Conservation (phyloP, 2,329 filamentous ascomycete species). For the Trichothecium sympodiale region DNA sequence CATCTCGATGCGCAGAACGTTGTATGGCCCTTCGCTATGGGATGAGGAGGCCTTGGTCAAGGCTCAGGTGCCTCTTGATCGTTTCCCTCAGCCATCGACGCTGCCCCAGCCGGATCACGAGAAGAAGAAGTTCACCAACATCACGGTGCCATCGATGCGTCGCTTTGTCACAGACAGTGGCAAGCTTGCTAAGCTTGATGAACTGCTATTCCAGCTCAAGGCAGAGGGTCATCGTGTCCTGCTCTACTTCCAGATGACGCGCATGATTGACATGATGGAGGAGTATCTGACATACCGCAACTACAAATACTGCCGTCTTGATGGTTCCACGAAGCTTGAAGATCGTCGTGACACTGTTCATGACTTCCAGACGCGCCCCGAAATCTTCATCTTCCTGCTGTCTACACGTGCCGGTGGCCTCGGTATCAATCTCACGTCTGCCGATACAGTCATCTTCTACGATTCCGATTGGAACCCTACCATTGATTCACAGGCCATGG, state of each 20-base stretch:
- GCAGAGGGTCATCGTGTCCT: conserved; percentile 86
- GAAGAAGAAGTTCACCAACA: conserved; percentile 79
- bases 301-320: conserved; percentile 95
- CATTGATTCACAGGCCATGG: conserved; percentile 98
- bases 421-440: conserved; percentile 92
- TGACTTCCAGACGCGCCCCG: conserved; percentile 88
- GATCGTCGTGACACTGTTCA: conserved; percentile 92
- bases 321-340: conserved; percentile 94
- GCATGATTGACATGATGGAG: conserved; percentile 99
- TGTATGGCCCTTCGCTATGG: conserved; percentile 55
- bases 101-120: conserved; percentile 70
- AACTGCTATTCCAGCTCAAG: conserved; percentile 81
- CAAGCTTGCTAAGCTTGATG: conserved; percentile 85
- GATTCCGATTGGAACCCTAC: conserved; percentile 99
- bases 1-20: conserved; percentile 55
- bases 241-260: conserved; percentile 99
- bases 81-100: conserved; percentile 52
- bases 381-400: conserved; percentile 94
- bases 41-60: conserved; percentile 68
- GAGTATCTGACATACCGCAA: conserved; percentile 98
- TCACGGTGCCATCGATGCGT: conserved; percentile 89
- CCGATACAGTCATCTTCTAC: conserved; percentile 99
- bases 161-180: conserved; percentile 97
- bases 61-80: conserved; percentile 54
- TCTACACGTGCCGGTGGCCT: conserved; percentile 95